Evolutionary conservation across 2,329 filamentous ascomycete genomes (phyloP), one percentile per base, ranked within the genome.

Genomic region (Aspergillus hiratsukae): DNA sequence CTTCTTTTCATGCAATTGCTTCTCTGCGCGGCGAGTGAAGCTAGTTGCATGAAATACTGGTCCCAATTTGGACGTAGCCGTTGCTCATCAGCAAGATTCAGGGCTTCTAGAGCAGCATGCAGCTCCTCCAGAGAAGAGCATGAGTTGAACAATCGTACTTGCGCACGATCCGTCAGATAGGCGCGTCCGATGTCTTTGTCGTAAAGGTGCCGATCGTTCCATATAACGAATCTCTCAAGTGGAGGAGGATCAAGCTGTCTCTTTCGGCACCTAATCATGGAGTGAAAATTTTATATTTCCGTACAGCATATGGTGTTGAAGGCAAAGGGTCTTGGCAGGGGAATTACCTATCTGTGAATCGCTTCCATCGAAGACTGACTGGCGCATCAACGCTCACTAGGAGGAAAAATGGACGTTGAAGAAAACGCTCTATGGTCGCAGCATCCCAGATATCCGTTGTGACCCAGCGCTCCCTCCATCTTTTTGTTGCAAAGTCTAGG

Each of bases 1-100:
- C 93, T 86, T 29, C 94, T 84, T 77, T 97, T 97, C 94, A 99
- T 99, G 79, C 94, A 99, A 75, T 99, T 99, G 69, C 87, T 91
- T 61, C 94, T 84, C 64, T 91, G 88, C 0, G 93, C 90, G 7
- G 94, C 94, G 49, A 99, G 84, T 35, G 89, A 91, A 4, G 94
- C 92, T n/a, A 99, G 81, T 43, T 90, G 86, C 94, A 99, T 99
- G 71, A 99, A 99, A 78, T 99, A 99, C 67, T 89, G 87, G 75
- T 99, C 94, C 94, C 94, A 99, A 50, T 85, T 87, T 0, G 94
- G 94, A 1, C 94, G 86, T 37, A 99, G 81, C 1, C 94, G 87
- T 65, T 89, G 83, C 35, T 87, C 83, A 67, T 94, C 87, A 1
- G 88, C 82, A 27, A 99, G 83, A 70, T 96, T 84, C 7, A 97